Percentiles rank a stretch among this genome's conserved stretches.
phyloP scores from a whole-genome alignment of 352 stramenopile genomes.

The Pilasporangium apinafurcum region DNA sequence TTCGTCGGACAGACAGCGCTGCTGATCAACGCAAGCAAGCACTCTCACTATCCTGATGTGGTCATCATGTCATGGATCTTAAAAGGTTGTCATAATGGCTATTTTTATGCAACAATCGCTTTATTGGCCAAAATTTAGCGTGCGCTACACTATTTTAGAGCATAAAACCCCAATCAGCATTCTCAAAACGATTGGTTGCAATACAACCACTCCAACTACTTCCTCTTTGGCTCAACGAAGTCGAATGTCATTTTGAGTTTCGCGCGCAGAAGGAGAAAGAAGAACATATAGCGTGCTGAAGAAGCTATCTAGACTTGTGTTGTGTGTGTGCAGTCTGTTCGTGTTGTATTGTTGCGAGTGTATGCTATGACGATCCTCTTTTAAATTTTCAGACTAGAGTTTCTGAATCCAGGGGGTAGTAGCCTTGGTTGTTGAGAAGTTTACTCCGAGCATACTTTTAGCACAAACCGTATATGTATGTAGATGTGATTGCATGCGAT shows the following conservation, averaged over 20 bases:
- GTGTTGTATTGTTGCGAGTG: background rate
- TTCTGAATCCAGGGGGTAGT: slow-evolving; percentile 87
- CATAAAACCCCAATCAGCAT: no score
- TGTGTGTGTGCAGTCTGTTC: background rate
- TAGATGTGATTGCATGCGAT: slow-evolving; percentile 1
- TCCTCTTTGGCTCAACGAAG: no score
- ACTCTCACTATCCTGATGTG: background rate
- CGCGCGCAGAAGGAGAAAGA: no score
- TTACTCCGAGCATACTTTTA: slow-evolving; percentile 67
- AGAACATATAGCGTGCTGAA: no score
- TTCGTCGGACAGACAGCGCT: background rate
- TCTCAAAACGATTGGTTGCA: no score
- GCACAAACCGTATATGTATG: slow-evolving; percentile 5
- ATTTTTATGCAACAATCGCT: background rate
- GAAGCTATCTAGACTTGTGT: no score
- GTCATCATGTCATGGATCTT: background rate
- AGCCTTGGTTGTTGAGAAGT: slow-evolving; percentile 73
- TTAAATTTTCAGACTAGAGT: slow-evolving; percentile 90
- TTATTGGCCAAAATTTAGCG: background rate
- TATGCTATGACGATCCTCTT: slow-evolving; percentile 78
- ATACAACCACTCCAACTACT: no score
- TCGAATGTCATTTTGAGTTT: no score
- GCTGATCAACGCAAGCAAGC: background rate
- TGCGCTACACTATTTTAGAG: background rate
- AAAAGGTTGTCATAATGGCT: background rate